phyloP scores from a whole-genome alignment of 139 green algal genomes.

The Picochlorum sp. region DNA sequence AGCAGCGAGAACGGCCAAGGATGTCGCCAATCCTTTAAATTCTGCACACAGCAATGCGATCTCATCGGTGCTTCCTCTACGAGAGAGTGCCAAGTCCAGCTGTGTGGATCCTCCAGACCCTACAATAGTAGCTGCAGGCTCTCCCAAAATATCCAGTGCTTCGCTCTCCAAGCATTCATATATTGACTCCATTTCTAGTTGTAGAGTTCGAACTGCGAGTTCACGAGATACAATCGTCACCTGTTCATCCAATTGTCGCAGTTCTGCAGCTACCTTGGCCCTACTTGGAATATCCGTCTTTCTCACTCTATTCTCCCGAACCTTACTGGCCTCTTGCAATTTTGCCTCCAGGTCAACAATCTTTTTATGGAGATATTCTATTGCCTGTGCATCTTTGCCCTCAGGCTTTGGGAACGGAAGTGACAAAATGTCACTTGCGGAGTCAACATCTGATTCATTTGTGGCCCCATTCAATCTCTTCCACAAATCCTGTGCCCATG shows the following conservation, averaged over 20 bases:
- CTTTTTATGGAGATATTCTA: slow-evolving; percentile 44
- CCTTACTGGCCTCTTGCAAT: slow-evolving; percentile 79
- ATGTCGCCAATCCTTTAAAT: slow-evolving; percentile 70
- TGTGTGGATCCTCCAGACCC: slow-evolving; percentile 8
- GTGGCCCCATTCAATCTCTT: slow-evolving; percentile 55
- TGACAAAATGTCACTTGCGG: slow-evolving; percentile 39
- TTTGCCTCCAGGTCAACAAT: slow-evolving; percentile 67
- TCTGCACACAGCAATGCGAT: slow-evolving; percentile 81
- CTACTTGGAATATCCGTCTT: slow-evolving; percentile 45
- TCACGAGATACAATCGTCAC: slow-evolving; percentile 38
- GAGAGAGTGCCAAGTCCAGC: slow-evolving; percentile 21
- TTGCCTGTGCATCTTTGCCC: slow-evolving; percentile 24
- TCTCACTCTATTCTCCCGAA: slow-evolving; percentile 61
- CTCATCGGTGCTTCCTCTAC: slow-evolving; percentile 59
- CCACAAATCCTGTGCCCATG: slow-evolving; percentile 64
- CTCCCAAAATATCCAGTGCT: slow-evolving; percentile 59
- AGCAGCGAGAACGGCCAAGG: slow-evolving; percentile 50
- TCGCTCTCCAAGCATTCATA: slow-evolving; percentile 79
- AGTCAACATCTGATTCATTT: slow-evolving; percentile 1
- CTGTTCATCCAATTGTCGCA: slow-evolving; percentile 67
- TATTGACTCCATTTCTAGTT: slow-evolving; percentile 89
- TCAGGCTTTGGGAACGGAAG: slow-evolving; percentile 27
- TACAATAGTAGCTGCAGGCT: neutral
- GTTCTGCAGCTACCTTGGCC: slow-evolving; percentile 59
- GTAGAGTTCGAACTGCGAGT: slow-evolving; percentile 56